Conservation (phyloP, 1,284 basidiomycete genomes). For the Lentinus polychrous region DNA sequence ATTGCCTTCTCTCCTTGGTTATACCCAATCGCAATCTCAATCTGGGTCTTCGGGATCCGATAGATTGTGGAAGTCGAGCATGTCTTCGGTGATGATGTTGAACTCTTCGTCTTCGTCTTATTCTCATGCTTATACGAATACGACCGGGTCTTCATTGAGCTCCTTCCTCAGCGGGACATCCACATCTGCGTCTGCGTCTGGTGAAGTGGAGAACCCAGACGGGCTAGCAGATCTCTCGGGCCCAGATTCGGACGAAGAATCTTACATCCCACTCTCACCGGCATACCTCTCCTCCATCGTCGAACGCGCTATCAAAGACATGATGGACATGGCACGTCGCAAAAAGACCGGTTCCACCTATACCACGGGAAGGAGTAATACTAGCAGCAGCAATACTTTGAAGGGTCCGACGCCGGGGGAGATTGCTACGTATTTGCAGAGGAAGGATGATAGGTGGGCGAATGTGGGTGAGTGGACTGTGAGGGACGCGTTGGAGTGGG, state of each 20-base stretch:
- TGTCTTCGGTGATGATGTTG: conserved; percentile 15
- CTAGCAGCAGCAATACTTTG: no score
- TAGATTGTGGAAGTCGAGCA: conserved; percentile 13
- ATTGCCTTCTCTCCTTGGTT: not conserved
- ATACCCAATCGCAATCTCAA: not conserved
- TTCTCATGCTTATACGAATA: conserved; percentile 7
- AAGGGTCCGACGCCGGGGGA: conserved; percentile 42
- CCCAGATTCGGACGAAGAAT: conserved; percentile 48
- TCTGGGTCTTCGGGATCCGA: not conserved
- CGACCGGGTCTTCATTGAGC: conserved; percentile 10
- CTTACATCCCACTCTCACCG: conserved; percentile 55
- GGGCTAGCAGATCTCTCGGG: conserved; percentile 26
- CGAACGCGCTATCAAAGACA: conserved; percentile 34
- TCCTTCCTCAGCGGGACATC: conserved; percentile 27
- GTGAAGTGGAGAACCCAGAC: conserved; percentile 31
- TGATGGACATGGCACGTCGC: conserved; percentile 20
- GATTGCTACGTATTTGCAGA: conserved; percentile 37
- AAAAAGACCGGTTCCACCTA: no score
- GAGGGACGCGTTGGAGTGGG: conserved; percentile 46
- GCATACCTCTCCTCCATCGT: conserved; percentile 41
- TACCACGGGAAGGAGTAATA: no score
- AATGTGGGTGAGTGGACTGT: conserved; percentile 56
- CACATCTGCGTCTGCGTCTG: conserved; percentile 20
- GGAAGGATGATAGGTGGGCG: conserved; percentile 55
- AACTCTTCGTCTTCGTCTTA: conserved; percentile 19